phyloP scores from a whole-genome alignment of 2,329 filamentous ascomycete genomes.

The Colletotrichum destructivum region DNA sequence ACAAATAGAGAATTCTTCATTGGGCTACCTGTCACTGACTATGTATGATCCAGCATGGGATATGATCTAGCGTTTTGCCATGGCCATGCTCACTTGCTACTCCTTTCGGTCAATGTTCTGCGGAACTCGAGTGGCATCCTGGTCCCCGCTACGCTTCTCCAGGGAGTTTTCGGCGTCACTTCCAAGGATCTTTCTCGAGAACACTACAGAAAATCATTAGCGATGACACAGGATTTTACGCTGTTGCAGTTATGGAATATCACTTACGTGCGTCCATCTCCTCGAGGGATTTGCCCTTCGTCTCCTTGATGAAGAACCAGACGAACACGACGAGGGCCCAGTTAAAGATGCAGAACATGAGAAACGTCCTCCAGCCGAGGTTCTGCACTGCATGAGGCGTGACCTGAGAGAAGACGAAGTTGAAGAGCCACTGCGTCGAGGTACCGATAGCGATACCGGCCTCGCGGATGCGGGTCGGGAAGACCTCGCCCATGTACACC shows the following conservation, averaged over 20 bases:
- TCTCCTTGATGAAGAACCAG: conserved; percentile 61
- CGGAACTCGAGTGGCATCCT: neutral
- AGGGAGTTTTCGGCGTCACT: neutral
- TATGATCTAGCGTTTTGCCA: too few species aligned
- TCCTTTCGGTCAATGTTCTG: neutral
- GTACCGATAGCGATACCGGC: conserved; percentile 65
- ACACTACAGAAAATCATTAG: neutral
- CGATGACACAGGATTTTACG: too few species aligned
- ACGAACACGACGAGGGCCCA: conserved; percentile 60
- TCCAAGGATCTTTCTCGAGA: neutral
- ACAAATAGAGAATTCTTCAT: too few species aligned
- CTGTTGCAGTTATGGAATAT: too few species aligned
- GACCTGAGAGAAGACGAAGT: conserved; percentile 64
- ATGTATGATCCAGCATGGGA: too few species aligned
- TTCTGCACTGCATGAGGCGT: conserved; percentile 64
- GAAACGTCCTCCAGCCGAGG: conserved; percentile 63
- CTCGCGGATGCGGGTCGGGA: conserved; percentile 65
- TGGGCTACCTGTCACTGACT: too few species aligned
- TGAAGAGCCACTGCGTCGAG: conserved; percentile 66
- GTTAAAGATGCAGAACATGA: conserved; percentile 66
- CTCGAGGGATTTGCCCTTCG: conserved; percentile 59
- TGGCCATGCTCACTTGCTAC: neutral
- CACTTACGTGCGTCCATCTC: conserved; percentile 54
- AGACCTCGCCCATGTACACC: conserved; percentile 66
- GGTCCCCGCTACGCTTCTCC: neutral